Base-by-base conservation (phyloP, 257 asterid genomes). In the Lycium ferocissimum region DNA sequence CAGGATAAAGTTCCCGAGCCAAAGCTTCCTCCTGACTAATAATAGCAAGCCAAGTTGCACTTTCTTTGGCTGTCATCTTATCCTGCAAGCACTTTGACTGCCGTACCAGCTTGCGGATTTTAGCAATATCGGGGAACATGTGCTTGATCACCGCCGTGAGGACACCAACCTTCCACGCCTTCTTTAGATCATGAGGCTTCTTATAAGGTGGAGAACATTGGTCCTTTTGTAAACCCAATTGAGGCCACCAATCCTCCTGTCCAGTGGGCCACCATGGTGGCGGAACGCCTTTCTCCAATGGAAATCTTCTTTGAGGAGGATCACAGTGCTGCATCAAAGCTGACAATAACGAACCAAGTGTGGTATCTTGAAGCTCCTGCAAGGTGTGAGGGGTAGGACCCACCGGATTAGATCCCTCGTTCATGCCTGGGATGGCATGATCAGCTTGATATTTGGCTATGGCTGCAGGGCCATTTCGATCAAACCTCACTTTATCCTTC, bases 251-350 rank as follows among this genome's bases (percentile, higher is more conserved):
- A 3, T 91, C 97, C 85, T 95, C 98, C 61, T 85, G 84, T 83
- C 97, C 98, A 2, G 84, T 91, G 2, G 98, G 98, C 98, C 98
- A 95, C 98, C 98, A 94, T 4, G 98, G 98, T 1, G 98, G 98
- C 0, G 97, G 83, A 40, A 93, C 92, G 0, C 98, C 98, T 79
- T 93, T 95, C 90, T 95, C 98, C 70, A 95, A 87, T 0, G 98
- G 98, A 84, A 93, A 95, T 85, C 97, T 90, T 84, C 98, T 89
- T 90, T 95, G 98, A 18, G 98, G 98, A 5, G 98, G 99, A 70
- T 93, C 93, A 14, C 99, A 95, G 83, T 94, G 99, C 85, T 94
- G 98, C 98, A 95, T 95, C 12, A 95, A 89, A 45, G 98, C 97
- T 0, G 98, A 95, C 12, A 95, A 76, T 78, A 95, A 85, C 0